Conservation (phyloP, 2,329 filamentous ascomycete genomes). For the Colletotrichum sp. region DNA sequence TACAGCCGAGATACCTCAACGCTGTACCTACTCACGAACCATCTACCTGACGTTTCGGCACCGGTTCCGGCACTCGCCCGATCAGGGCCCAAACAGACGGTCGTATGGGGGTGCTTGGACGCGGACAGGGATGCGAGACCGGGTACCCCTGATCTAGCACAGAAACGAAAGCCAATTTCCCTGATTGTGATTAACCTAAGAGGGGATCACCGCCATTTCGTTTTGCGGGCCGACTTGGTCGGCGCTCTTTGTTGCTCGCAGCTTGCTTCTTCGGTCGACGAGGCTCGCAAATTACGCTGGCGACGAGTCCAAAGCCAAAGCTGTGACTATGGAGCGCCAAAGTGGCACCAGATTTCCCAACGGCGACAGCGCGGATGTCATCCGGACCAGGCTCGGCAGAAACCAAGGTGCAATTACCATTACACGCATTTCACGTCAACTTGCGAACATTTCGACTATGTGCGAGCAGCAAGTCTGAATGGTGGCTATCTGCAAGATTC, state of each 20-base stretch:
- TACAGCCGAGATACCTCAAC: conserved; percentile 10
- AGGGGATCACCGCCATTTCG: conserved; percentile 23
- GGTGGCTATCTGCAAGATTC: background rate
- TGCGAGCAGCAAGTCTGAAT: background rate
- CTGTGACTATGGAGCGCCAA: background rate
- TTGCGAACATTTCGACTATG: background rate
- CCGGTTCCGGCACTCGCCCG: conserved; percentile 23
- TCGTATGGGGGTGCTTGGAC: conserved; percentile 22
- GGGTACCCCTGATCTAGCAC: conserved; percentile 15
- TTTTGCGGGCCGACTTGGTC: conserved; percentile 16
- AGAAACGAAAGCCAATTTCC: conserved; percentile 24
- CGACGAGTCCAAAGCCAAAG: background rate
- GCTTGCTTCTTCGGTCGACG: conserved; percentile 14
- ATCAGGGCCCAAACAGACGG: conserved; percentile 22
- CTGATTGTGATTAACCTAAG: conserved; percentile 17
- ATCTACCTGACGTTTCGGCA: conserved; percentile 21
- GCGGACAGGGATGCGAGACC: conserved; percentile 4
- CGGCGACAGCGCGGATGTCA: conserved; percentile 10
- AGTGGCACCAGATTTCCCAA: background rate
- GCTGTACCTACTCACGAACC: conserved; percentile 1
- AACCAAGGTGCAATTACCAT: background rate
- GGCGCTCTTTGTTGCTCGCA: background rate
- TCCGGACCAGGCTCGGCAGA: background rate
- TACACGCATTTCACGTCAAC: background rate
- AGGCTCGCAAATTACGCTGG: conserved; percentile 4